Conservation (phyloP, 2,329 filamentous ascomycete genomes). For the Clarireedia paspali region DNA sequence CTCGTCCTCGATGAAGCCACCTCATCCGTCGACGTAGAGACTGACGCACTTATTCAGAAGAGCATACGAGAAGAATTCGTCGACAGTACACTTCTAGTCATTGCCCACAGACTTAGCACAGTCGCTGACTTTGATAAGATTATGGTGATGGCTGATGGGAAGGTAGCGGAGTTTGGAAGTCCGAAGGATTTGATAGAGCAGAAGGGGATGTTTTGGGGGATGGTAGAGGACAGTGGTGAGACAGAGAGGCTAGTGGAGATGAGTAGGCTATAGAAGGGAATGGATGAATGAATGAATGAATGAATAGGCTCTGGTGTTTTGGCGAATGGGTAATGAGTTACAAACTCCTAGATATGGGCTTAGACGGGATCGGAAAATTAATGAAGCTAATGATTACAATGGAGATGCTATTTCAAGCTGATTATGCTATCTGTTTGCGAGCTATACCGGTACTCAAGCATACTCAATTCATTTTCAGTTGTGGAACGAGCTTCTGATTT, state of each 20-base stretch:
- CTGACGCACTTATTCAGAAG: slow-evolving; percentile 66
- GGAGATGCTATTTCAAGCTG: too few species aligned
- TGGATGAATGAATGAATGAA: too few species aligned
- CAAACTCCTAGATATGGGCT: too few species aligned
- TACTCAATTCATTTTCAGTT: too few species aligned
- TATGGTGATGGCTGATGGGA: slow-evolving; percentile 61
- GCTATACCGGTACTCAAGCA: too few species aligned
- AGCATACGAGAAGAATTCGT: slow-evolving; percentile 66
- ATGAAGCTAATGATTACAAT: too few species aligned
- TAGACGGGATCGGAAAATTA: too few species aligned
- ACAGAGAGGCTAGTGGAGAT: slow-evolving; percentile 29
- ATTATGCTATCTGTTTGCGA: too few species aligned
- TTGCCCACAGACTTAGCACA: slow-evolving; percentile 68
- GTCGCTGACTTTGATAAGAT: slow-evolving; percentile 72
- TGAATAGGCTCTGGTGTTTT: too few species aligned
- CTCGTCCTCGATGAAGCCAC: slow-evolving; percentile 79
- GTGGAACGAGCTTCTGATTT: too few species aligned
- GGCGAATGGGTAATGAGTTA: too few species aligned
- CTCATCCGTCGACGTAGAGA: slow-evolving; percentile 69
- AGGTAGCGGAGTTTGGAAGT: slow-evolving; percentile 58
- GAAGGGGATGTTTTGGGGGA: slow-evolving; percentile 46
- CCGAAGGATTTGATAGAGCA: slow-evolving; percentile 53
- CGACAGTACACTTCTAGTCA: slow-evolving; percentile 65
- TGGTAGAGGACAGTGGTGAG: slow-evolving; percentile 57
- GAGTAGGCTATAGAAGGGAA: neutral